Evolutionary conservation across 108 stramenopile species (phyloP).

Genomic region (Skeletonema grethae): DNA sequence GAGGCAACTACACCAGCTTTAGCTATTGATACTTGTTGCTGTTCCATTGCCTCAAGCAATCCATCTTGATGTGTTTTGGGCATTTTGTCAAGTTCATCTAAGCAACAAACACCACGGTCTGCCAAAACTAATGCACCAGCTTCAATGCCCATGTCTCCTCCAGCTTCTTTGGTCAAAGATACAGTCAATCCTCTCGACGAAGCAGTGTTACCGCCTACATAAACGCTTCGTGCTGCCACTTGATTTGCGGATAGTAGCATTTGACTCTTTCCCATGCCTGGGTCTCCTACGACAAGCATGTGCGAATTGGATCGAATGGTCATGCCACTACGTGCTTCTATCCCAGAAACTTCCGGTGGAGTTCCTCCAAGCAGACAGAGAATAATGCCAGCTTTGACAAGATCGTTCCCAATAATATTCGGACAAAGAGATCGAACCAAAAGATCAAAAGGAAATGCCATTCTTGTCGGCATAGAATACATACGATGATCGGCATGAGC

Average conservation of each 20-base stretch:
- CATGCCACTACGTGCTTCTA: slow-evolving; percentile 47
- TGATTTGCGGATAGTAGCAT: slow-evolving; percentile 92
- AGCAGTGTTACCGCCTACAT: slow-evolving; percentile 97
- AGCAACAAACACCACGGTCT: slow-evolving; percentile 96
- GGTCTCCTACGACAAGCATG: slow-evolving; percentile 85
- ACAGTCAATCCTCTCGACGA: slow-evolving; percentile 94
- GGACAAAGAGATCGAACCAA: slow-evolving; percentile 94
- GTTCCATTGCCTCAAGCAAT: slow-evolving; percentile 99
- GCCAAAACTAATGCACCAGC: slow-evolving; percentile 97
- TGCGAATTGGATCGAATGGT: slow-evolving; percentile 79
- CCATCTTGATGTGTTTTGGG: slow-evolving; percentile 83
- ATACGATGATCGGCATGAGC: slow-evolving; percentile 89
- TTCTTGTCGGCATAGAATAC: slow-evolving; percentile 69
- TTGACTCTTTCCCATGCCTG: slow-evolving; percentile 95
- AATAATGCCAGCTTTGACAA: slow-evolving; percentile 97
- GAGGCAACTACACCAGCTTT: slow-evolving; percentile 95
- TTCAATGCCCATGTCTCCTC: slow-evolving; percentile 91
- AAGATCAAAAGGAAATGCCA: slow-evolving; percentile 92
- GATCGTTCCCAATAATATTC: slow-evolving; percentile 95
- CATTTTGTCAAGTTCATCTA: slow-evolving; percentile 99
- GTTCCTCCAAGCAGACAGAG: slow-evolving; percentile 96
- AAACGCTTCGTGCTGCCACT: slow-evolving; percentile 93
- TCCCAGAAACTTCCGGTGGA: slow-evolving; percentile 49
- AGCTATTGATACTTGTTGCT: slow-evolving; percentile 97
- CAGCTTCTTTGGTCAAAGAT: slow-evolving; percentile 86